Percentiles rank a stretch among this genome's conserved stretches.
Evolutionary conservation across 345 rosid genomes (phyloP).

Genomic region (Citrus unshiu): DNA sequence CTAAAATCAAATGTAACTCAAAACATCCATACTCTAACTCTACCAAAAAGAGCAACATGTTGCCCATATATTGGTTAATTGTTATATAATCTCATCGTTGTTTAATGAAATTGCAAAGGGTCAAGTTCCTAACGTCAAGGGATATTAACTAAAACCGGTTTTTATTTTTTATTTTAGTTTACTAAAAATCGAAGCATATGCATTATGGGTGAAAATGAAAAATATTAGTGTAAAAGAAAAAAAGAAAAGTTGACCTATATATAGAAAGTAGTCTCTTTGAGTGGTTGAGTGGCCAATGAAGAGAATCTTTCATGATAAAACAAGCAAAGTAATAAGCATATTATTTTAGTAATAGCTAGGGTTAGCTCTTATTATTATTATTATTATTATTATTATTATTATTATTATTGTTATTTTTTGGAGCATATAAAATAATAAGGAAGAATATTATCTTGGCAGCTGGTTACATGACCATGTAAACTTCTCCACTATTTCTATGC

Average conservation of each 20-base stretch:
- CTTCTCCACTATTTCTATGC: constrained; percentile 1
- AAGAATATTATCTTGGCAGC: constrained; percentile 5
- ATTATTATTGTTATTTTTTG: not conserved
- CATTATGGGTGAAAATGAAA: not conserved
- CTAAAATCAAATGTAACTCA: too few species aligned
- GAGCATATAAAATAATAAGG: not conserved
- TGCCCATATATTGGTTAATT: not conserved
- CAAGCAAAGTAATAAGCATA: constrained; percentile 1
- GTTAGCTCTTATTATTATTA: too few species aligned
- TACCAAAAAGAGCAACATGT: too few species aligned
- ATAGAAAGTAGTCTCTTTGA: not conserved
- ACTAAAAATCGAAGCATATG: too few species aligned
- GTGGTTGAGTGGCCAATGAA: constrained; percentile 14
- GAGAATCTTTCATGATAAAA: not conserved
- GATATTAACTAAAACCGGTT: too few species aligned
- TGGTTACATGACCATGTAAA: constrained; percentile 21
- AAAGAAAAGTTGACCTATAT: not conserved
- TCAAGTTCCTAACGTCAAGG: too few species aligned
- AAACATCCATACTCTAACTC: too few species aligned
- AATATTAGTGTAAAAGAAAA: not conserved
- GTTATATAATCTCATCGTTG: not conserved
- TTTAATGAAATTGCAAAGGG: not conserved
- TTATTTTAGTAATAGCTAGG: not conserved
- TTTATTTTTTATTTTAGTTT: too few species aligned
- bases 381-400: too few species aligned